Conservation (phyloP, 176 grass and related monocot species). For the Oryza brachyantha region DNA sequence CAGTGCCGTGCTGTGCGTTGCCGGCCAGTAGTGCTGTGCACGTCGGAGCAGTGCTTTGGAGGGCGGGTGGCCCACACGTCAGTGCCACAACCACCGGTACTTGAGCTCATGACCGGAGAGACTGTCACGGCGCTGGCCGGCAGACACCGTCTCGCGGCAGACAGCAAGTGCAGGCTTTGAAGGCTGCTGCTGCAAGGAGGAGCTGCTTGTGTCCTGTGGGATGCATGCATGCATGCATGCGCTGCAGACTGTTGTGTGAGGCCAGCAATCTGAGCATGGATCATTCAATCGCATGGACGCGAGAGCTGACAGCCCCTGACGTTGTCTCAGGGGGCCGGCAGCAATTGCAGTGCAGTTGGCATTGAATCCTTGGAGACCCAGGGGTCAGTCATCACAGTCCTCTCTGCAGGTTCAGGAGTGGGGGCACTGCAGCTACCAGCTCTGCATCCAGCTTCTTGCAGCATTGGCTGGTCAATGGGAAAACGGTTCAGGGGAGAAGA, state of each 20-base stretch:
- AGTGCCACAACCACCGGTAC: slow-evolving; percentile 6
- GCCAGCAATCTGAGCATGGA: slow-evolving; percentile 10
- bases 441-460: slow-evolving; percentile 8
- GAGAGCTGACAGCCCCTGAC: slow-evolving; percentile 20
- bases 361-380: background rate
- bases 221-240: slow-evolving; percentile 2
- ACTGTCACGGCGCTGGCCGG: slow-evolving; percentile 8
- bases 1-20: no score
- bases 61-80: background rate
- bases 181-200: slow-evolving; percentile 5
- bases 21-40: background rate
- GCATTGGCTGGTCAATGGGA: background rate
- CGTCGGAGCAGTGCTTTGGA: background rate
- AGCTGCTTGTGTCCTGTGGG: background rate
- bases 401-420: background rate
- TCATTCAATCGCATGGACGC: slow-evolving; percentile 8
- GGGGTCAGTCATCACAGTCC: background rate
- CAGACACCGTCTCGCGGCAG: background rate
- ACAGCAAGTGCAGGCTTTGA: slow-evolving; percentile 28
- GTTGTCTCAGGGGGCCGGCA: slow-evolving; percentile 12
- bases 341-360: slow-evolving; percentile 3
- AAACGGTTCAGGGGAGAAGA: slow-evolving; percentile 4
- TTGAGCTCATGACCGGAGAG: slow-evolving; percentile 19
- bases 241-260: no score
- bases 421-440: background rate